A percentile compares a stretch with the other conserved stretches of the same genome.
phyloP scores from a whole-genome alignment of 2,329 filamentous ascomycete species.

The Claviceps capensis region DNA sequence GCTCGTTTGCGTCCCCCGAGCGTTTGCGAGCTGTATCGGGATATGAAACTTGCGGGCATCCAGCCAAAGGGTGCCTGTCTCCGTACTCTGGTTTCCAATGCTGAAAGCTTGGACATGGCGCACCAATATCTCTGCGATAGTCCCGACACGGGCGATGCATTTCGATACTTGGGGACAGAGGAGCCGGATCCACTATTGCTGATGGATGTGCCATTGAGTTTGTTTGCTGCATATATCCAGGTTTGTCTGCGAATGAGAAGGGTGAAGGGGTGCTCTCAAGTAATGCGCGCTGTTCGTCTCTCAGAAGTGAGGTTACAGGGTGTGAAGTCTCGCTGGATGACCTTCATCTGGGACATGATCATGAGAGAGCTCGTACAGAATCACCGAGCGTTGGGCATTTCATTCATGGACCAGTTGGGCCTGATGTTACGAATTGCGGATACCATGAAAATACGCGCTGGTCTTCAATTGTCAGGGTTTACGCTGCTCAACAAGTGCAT shows the following conservation, averaged over 20 bases:
- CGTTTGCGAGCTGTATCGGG: conserved; percentile 41
- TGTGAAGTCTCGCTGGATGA: conserved; percentile 14
- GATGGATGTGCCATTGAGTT: conserved; percentile 13
- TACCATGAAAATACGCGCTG: conserved; percentile 15
- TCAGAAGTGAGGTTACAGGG: conserved; percentile 13
- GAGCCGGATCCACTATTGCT: conserved; percentile 13
- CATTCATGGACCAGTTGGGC: conserved; percentile 16
- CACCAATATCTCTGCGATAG: conserved; percentile 37
- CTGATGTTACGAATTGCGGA: conserved; percentile 15
- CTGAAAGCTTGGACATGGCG: conserved; percentile 32
- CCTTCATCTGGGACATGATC: conserved; percentile 20
- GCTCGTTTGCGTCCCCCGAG: conserved; percentile 47
- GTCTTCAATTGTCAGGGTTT: conserved; percentile 10
- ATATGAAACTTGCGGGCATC: conserved; percentile 39
- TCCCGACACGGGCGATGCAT: conserved; percentile 5
- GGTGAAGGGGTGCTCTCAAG: conserved; percentile 10
- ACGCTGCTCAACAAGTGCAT: conserved; percentile 12
- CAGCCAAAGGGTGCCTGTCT: conserved; percentile 36
- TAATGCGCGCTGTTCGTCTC: conserved; percentile 19
- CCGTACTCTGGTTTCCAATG: conserved; percentile 39
- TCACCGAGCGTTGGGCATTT: conserved; percentile 14
- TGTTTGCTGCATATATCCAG: conserved; percentile 38
- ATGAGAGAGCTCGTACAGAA: conserved; percentile 20
- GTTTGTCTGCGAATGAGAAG: conserved; percentile 13
- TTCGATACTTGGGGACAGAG: conserved; percentile 10